A percentile compares a stretch with the other conserved stretches of the same genome.
phyloP scores from a whole-genome alignment of 2,329 filamentous ascomycete species.

The Scytalidium lignicola region DNA sequence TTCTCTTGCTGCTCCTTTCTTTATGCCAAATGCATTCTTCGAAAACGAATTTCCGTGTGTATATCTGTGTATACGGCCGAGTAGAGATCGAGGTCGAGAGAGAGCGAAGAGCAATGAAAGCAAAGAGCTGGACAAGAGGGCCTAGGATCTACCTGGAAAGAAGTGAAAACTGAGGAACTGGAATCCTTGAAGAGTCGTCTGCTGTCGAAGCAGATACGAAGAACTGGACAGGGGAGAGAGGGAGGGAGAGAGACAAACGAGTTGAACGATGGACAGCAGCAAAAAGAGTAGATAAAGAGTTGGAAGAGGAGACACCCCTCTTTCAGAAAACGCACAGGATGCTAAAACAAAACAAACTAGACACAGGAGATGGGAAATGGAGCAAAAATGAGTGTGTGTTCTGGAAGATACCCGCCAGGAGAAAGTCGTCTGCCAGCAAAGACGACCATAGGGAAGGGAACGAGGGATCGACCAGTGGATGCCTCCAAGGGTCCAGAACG shows the following conservation, averaged over 20 bases:
- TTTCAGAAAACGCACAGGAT: background rate
- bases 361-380: background rate
- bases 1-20: too few species aligned
- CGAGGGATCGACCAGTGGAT: too few species aligned
- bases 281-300: background rate
- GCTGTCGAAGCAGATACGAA: background rate
- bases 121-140: conserved; percentile 31
- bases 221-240: background rate
- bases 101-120: conserved; percentile 8
- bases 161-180: conserved; percentile 25
- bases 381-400: too few species aligned
- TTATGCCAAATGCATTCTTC: too few species aligned
- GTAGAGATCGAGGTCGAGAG: background rate
- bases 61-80: background rate
- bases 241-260: background rate
- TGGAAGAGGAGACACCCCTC: background rate
- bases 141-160: conserved; percentile 57
- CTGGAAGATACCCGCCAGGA: too few species aligned
- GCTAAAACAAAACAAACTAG: background rate
- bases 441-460: too few species aligned
- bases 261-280: background rate
- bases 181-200: background rate
- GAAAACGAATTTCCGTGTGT: background rate
- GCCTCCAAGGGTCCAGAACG: too few species aligned
- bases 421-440: too few species aligned